A percentile compares a stretch with the other conserved stretches of the same genome.
Evolutionary conservation across 75 land plant genomes (phyloP).

Genomic region (Cupressus sempervirens): DNA sequence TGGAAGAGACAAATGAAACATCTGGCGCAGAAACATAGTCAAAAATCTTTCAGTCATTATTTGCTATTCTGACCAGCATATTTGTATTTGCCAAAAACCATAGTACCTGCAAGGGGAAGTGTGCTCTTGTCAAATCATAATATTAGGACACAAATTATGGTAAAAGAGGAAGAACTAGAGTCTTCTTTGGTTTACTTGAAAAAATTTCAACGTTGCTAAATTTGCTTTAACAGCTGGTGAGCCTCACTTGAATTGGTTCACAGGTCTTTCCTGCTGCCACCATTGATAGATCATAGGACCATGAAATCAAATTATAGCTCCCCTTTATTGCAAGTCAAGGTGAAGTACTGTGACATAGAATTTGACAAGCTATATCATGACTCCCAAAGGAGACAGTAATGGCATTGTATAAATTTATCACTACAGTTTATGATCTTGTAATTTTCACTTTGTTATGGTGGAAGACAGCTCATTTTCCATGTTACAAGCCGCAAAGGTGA

Average conservation of each 20-base stretch:
- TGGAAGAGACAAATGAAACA: neutral
- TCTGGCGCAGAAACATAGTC: neutral
- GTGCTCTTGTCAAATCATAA: neutral
- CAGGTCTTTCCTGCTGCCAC: neutral
- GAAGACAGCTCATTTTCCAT: no score
- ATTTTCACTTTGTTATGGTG: no score
- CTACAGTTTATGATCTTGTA: no score
- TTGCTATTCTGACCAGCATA: neutral
- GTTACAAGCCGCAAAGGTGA: no score
- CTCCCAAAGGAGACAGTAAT: neutral
- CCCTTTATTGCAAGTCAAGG: neutral
- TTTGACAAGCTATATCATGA: neutral
- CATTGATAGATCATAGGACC: neutral
- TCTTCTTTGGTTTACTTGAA: neutral
- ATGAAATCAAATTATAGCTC: neutral
- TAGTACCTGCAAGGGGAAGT: neutral
- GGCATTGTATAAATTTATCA: neutral
- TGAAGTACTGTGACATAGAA: neutral
- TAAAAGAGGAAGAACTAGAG: neutral
- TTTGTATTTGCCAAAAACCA: neutral
- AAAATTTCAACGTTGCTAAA: neutral
- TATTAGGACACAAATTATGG: neutral
- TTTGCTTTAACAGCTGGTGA: neutral
- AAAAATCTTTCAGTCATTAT: neutral
- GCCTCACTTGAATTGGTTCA: neutral